These are phyloP conservation scores for Venturia effusa DNA, from an alignment of 2,329 filamentous ascomycete species.

Conservation along the genomic window DNA sequence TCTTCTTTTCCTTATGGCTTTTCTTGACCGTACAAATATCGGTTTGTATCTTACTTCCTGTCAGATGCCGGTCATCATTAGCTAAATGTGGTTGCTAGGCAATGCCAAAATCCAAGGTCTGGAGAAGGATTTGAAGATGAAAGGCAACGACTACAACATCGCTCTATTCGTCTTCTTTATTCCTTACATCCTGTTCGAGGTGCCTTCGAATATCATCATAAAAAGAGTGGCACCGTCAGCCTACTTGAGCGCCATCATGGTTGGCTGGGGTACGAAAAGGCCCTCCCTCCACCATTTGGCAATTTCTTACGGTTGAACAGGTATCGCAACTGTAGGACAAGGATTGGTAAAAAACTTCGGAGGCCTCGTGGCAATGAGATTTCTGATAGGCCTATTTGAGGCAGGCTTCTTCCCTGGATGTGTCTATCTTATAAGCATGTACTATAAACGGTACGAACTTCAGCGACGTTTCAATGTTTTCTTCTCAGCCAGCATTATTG, in stretches of 20 bases:
- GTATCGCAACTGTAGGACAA: constrained; percentile 26
- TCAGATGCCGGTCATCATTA: background rate
- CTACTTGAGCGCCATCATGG: constrained; percentile 28
- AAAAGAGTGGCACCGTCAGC: constrained; percentile 28
- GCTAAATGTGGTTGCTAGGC: constrained; percentile 16
- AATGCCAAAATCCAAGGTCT: constrained; percentile 32
- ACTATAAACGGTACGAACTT: constrained; percentile 33
- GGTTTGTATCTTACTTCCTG: constrained; percentile 14
- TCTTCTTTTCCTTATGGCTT: constrained; percentile 34
- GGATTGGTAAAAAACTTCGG: constrained; percentile 24
- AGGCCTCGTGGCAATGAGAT: constrained; percentile 23
- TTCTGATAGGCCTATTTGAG: constrained; percentile 29
- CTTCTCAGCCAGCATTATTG: constrained; percentile 30
- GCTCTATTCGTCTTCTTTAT: constrained; percentile 28
- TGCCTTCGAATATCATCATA: constrained; percentile 27
- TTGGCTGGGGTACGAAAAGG: constrained; percentile 23
- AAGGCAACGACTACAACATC: constrained; percentile 26
- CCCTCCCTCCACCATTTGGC: background rate
- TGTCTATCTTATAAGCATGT: constrained; percentile 28
- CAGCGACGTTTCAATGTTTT: constrained; percentile 31
- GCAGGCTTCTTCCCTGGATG: constrained; percentile 29
- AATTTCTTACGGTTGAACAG: background rate
- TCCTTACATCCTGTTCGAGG: constrained; percentile 19
- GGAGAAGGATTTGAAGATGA: constrained; percentile 27
- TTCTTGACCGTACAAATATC: constrained; percentile 34